These are phyloP conservation scores for Aspergillus hortae DNA, from an alignment of 2,329 filamentous ascomycete species.

Conservation along the genomic window DNA sequence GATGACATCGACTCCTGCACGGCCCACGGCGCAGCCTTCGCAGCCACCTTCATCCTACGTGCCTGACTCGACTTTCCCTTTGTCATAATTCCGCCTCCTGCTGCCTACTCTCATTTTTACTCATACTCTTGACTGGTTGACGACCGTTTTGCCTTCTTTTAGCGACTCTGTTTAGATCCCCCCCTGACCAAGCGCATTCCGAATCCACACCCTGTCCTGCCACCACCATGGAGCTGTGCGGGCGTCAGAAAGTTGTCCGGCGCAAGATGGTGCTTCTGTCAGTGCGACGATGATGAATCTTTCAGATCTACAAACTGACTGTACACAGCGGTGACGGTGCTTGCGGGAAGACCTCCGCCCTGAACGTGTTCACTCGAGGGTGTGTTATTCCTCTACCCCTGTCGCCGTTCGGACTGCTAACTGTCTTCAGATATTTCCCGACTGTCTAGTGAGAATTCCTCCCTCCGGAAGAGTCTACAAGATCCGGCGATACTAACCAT, in stretches of 20 bases:
- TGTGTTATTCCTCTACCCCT: conserved; percentile 42
- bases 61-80: conserved; percentile 11
- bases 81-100: conserved; percentile 1
- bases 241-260: conserved; percentile 80
- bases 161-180: conserved; percentile 20
- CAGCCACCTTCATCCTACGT: conserved; percentile 15
- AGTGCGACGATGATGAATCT: conserved; percentile 14
- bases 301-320: conserved; percentile 17
- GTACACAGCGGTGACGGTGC: conserved; percentile 79
- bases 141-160: neutral
- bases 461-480: neutral
- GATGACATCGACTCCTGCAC: conserved; percentile 34
- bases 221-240: conserved; percentile 56
- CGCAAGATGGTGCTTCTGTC: conserved; percentile 94
- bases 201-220: conserved; percentile 4
- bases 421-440: conserved; percentile 73
- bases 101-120: neutral
- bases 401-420: conserved; percentile 16
- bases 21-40: conserved; percentile 21
- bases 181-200: conserved; percentile 4
- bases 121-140: neutral
- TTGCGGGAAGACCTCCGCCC: conserved; percentile 90
- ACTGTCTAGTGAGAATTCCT: conserved; percentile 74
- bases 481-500: conserved; percentile 19
- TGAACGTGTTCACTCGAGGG: conserved; percentile 99